phyloP scores from a whole-genome alignment of 139 green algal genomes.

The Pseudopediastrum boryanum region DNA sequence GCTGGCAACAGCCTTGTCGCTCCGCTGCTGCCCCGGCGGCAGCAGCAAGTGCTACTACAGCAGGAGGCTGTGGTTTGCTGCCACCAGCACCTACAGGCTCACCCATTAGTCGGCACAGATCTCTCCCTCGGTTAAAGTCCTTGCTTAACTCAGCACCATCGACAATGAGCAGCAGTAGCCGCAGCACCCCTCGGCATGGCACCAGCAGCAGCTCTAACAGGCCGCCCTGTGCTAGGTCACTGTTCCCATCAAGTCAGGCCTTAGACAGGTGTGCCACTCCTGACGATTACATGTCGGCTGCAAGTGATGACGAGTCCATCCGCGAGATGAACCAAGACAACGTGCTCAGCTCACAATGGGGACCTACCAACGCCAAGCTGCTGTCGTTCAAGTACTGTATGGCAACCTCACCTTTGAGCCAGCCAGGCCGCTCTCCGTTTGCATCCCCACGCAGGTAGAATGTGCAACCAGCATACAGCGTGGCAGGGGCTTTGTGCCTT shows the following conservation, averaged over 20 bases:
- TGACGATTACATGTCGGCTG: background rate
- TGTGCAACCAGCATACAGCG: background rate
- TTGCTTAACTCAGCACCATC: background rate
- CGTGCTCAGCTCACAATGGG: constrained; percentile 26
- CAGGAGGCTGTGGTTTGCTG: too few species aligned
- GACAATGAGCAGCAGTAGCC: background rate
- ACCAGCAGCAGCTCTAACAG: background rate
- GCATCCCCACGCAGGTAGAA: background rate
- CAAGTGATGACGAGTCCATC: constrained; percentile 24
- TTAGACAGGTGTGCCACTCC: background rate
- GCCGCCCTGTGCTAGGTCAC: background rate
- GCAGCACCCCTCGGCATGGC: background rate
- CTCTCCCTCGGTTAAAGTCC: background rate
- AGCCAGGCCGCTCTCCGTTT: constrained; percentile 20
- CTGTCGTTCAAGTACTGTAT: constrained; percentile 34
- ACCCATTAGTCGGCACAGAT: too few species aligned
- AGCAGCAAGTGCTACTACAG: too few species aligned
- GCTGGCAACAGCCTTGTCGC: too few species aligned
- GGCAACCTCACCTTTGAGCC: constrained; percentile 30
- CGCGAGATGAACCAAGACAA: constrained; percentile 35
- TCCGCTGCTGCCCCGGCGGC: too few species aligned
- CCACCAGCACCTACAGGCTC: too few species aligned
- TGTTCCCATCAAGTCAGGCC: background rate
- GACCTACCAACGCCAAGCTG: constrained; percentile 24
- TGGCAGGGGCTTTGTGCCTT: background rate